Percentiles rank a stretch among this genome's conserved stretches.
Conservation (phyloP, 2,329 filamentous ascomycete species). For the Botrytis aclada region DNA sequence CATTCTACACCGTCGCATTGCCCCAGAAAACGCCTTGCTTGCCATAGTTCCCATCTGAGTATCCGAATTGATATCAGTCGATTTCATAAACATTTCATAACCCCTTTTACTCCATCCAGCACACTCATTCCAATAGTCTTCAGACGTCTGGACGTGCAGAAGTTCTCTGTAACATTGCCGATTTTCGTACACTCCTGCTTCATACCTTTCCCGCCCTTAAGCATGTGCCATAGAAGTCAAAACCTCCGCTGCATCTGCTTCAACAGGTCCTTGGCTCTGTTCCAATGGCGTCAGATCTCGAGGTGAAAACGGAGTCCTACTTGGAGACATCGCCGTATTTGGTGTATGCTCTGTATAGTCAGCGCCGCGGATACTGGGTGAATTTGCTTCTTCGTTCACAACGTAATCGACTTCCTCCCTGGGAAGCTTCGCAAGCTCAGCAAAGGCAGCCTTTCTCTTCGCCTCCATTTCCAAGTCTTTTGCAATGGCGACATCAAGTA, state of each 20-base stretch:
- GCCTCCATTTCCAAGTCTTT: conserved; percentile 65
- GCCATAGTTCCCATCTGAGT: background rate
- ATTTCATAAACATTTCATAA: background rate
- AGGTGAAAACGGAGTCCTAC: conserved; percentile 14
- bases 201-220: conserved; percentile 16
- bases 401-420: conserved; percentile 26
- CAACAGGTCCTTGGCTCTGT: conserved; percentile 17
- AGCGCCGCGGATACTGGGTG: background rate
- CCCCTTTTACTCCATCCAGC: background rate
- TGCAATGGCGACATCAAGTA: conserved; percentile 69
- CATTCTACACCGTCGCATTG: background rate
- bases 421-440: conserved; percentile 41
- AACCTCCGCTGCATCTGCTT: conserved; percentile 32
- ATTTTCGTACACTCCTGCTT: background rate
- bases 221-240: conserved; percentile 31
- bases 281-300: conserved; percentile 16
- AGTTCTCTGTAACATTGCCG: background rate
- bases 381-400: background rate
- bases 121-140: background rate
- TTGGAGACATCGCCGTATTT: conserved; percentile 21
- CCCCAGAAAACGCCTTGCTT: conserved; percentile 5
- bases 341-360: conserved; percentile 20
- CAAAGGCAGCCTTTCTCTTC: conserved; percentile 54
- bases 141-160: background rate
- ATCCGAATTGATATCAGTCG: background rate